Evolutionary conservation across 2,329 filamentous ascomycete genomes (phyloP), one percentile per base, ranked within the genome.

Genomic region (Colletotrichum brevisporum): DNA sequence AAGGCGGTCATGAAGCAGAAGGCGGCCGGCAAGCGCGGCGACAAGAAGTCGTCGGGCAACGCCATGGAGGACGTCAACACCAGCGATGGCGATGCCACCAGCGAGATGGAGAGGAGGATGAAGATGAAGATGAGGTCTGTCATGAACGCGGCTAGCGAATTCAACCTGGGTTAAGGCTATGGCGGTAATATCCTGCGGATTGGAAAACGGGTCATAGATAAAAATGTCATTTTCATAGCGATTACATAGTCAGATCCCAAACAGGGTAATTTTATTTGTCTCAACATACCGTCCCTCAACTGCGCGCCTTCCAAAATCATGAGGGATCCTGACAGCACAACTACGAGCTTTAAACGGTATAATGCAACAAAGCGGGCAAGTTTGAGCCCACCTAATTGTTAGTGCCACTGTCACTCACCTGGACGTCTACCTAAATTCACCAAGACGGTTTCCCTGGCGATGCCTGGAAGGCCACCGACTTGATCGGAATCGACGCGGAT

Each of bases 31-130:
- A 69, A 54, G 50, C 67, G 63, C 57, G 68, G 67, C 15, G 67
- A 63, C 4, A 72, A 56, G 57, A 61, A 71, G 67, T 50, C 74
- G 68, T 67, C 67, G 51, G 47, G 71, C 71, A 71, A 64, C 31
- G 64, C 73, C 66, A 67, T 76, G 79, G 56, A 78, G 79, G 72
- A 78, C 36, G 62, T 65, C 26, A 61, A 70, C 52, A 69, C 65
- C 47, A 72, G 69, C 6, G 72, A 71, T 41, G 72, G 70, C 6
- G 78, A 76, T 27, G 78, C 81, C 74, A 80, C 77, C 47, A 82
- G 77, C 63, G 79, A 78, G 86, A 88, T 76, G 87, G 90, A 89
- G 71, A 88, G 84, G 78, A 88, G 86, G 79, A 91, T 89, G 88
- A 82, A 89, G 81, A 87, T 87, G 82, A 90, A 88, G 80, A 88